Base-by-base conservation (phyloP, 208 protist genomes). In the Vickermania spadyakhi region DNA sequence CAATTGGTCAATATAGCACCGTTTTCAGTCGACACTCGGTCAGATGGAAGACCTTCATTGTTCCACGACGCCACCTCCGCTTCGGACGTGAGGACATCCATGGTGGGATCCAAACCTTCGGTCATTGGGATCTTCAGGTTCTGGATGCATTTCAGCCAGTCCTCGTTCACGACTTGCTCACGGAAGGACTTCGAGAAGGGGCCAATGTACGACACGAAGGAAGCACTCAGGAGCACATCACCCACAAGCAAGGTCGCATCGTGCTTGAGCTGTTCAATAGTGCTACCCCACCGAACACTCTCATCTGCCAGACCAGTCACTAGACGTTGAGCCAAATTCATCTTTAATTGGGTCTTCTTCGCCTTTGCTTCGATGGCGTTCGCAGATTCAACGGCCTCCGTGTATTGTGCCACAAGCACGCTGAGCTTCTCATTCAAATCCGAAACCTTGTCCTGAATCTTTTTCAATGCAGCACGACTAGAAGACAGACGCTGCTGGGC, bases 131-230 rank as follows among this genome's bases (percentile, higher is more conserved):
- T 96, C 36, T 77, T 75, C 29, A 94, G 71, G 60, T 89, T 68
- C 51, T 86, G 81, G 41, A 98, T 79, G 64, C 83, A 86, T 22
- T 94, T 91, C 27, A 97, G 59, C 96, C 96, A 98, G 65, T 93
- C 86, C 56, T 95, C 79, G 36, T 86, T 57, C n/a, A 98, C 77
- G 13, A 99, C 86, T 27, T 77, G 73, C 70, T 91, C 83, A 62
- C 97, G 93, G 84, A 97, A 98, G 3, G 82, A 68, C 63, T 96
- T 95, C 61, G 94, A 98, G 78, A 99, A 99, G 30, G 96, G 91
- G 41, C 98, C 98, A 70, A 98, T 96, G 83, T 99, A 99, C 25
- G 94, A 98, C 50, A 99, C 84, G 64, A 99, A 99, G 0, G 97
- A 97, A 2, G 97, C 84, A 7, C 89, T 84, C 18, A 99, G 71